Evolutionary conservation across 2,329 filamentous ascomycete species (phyloP).

Genomic region (Penicillium aurantiogriseum): DNA sequence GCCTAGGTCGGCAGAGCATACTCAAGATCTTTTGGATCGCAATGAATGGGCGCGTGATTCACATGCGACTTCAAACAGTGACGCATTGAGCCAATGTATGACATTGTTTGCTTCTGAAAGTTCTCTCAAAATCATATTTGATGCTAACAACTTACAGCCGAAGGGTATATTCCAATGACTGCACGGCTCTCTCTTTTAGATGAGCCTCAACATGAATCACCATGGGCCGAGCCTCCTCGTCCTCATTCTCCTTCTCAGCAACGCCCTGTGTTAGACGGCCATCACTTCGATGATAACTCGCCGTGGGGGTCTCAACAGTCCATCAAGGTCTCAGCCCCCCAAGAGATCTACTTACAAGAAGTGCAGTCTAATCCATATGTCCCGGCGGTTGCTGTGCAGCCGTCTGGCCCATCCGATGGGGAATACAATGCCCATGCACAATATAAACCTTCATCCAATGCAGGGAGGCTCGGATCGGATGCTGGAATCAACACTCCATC

Average conservation of each 20-base stretch:
- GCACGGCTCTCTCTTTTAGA: conserved; percentile 40
- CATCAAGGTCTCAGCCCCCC: conserved; percentile 14
- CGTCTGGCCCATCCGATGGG: conserved; percentile 4
- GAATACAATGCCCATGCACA: conserved; percentile 2
- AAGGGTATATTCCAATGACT: conserved; percentile 43
- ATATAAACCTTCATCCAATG: conserved; percentile 8
- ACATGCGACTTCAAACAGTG: conserved; percentile 28
- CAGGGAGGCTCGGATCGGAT: conserved; percentile 18
- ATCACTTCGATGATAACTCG: conserved; percentile 11
- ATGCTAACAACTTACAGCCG: conserved; percentile 25
- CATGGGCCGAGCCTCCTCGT: conserved; percentile 27
- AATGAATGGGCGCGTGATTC: conserved; percentile 22
- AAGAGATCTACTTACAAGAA: conserved; percentile 17
- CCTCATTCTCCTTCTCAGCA: conserved; percentile 10
- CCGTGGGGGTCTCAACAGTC: conserved; percentile 23
- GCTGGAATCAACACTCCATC: conserved; percentile 22
- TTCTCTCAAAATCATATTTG: background rate
- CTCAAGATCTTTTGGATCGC: conserved; percentile 22
- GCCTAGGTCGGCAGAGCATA: conserved; percentile 19
- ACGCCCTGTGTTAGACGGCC: conserved; percentile 2
- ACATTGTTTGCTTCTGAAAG: background rate
- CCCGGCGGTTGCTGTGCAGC: conserved; percentile 15
- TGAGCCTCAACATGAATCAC: conserved; percentile 24
- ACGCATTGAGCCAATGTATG: conserved; percentile 36
- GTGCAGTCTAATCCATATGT: conserved; percentile 17